Evolutionary conservation across 2,329 filamentous ascomycete species (phyloP).

Genomic region (Microsporum canis): DNA sequence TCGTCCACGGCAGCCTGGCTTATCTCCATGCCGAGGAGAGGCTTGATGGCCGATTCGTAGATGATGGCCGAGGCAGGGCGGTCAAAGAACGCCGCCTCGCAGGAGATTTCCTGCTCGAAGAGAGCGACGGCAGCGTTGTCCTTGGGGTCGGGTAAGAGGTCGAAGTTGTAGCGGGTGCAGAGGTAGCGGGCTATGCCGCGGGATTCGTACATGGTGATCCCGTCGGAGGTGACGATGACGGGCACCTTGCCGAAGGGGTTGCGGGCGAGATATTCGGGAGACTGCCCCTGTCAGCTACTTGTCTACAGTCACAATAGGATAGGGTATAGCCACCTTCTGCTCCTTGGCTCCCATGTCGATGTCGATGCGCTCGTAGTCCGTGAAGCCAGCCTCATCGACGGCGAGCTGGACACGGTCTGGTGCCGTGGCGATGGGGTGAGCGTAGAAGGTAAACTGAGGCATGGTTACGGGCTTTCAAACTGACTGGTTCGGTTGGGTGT

Average conservation of each 20-base stretch:
- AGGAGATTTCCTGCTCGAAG: constrained; percentile 36
- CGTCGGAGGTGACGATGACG: constrained; percentile 29
- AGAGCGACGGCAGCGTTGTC: constrained; percentile 33
- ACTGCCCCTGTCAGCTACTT: constrained; percentile 9
- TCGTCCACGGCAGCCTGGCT: constrained; percentile 33
- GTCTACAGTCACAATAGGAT: no score
- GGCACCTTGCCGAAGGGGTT: constrained; percentile 37
- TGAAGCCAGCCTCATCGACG: constrained; percentile 36
- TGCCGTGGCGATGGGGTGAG: constrained; percentile 32
- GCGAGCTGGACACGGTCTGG: constrained; percentile 36
- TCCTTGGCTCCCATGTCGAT: constrained; percentile 33
- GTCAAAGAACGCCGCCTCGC: constrained; percentile 36
- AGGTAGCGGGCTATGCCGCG: constrained; percentile 41
- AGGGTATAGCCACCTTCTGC: constrained; percentile 28
- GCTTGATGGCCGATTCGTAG: constrained; percentile 39
- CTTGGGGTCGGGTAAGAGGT: constrained; percentile 31
- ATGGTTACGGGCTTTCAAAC: not conserved
- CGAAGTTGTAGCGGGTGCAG: constrained; percentile 36
- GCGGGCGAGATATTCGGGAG: constrained; percentile 17
- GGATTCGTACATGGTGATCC: constrained; percentile 39
- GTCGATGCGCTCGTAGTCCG: constrained; percentile 32
- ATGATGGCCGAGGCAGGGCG: constrained; percentile 34
- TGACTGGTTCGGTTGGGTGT: not conserved
- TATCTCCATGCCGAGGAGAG: constrained; percentile 33
- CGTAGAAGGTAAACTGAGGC: constrained; percentile 32